Evolutionary conservation across 805 yeast genomes (phyloP).

Genomic region (Danielozyma ontarioensis): DNA sequence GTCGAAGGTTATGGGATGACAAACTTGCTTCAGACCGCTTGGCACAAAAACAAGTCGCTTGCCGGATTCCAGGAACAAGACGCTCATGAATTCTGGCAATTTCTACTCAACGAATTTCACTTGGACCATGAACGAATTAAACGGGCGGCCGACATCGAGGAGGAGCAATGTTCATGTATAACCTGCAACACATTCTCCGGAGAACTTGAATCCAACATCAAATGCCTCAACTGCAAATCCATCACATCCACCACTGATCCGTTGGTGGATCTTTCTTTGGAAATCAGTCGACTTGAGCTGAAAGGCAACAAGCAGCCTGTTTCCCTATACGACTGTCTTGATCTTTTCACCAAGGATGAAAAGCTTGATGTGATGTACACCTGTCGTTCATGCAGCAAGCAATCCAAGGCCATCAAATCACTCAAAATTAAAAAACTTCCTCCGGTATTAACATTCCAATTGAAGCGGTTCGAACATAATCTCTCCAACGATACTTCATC

Average conservation of each 20-base stretch:
- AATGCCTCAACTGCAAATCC: conserved; percentile 63
- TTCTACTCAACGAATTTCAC: conserved; percentile 81
- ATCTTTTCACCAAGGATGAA: conserved; percentile 74
- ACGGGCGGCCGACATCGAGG: conserved; percentile 1
- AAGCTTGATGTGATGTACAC: conserved; percentile 66
- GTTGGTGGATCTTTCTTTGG: conserved; percentile 82
- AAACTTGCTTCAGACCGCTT: conserved; percentile 73
- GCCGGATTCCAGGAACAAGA: conserved; percentile 98
- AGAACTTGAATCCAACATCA: conserved; percentile 70
- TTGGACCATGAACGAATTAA: conserved; percentile 27
- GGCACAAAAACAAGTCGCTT: conserved; percentile 77
- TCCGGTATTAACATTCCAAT: conserved; percentile 74
- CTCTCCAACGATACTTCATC: conserved; percentile 43
- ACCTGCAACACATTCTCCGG: conserved; percentile 84
- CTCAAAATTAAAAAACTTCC: conserved; percentile 67
- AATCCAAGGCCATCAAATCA: conserved; percentile 64
- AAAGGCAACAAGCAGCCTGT: conserved; percentile 22
- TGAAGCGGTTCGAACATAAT: conserved; percentile 72
- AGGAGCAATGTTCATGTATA: conserved; percentile 61
- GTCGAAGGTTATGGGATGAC: conserved; percentile 78
- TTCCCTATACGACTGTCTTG: conserved; percentile 59
- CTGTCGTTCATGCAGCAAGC: conserved; percentile 61
- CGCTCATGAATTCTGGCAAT: conserved; percentile 97
- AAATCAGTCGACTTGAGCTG: conserved; percentile 38
- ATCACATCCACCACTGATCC: conserved; percentile 79